Conservation (phyloP, 208 protist species). For the Wallacemonas sp. region DNA sequence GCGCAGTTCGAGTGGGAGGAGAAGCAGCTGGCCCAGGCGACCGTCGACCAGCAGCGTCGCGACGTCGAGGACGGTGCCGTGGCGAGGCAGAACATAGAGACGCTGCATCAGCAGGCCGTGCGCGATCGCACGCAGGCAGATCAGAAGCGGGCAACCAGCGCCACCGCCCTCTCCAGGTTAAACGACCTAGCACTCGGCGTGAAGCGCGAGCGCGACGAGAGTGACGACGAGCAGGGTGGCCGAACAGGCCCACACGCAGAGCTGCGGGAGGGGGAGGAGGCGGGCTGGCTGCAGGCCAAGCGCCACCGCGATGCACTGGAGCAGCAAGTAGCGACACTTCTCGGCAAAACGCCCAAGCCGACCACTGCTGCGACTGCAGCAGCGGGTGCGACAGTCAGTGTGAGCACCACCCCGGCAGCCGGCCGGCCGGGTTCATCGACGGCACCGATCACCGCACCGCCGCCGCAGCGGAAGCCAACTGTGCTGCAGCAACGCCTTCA, state of each 20-base stretch:
- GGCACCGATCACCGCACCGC: too few relatives aligned
- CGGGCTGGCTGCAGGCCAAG: constrained; percentile 3
- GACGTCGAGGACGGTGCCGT: constrained; percentile 11
- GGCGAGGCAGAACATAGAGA: constrained; percentile 15
- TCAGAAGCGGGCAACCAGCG: background rate
- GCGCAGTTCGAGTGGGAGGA: constrained; percentile 68
- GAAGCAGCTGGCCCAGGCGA: constrained; percentile 23
- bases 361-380: background rate
- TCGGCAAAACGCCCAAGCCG: background rate
- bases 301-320: constrained; percentile 7
- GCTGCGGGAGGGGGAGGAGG: background rate
- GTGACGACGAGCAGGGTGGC: too few relatives aligned
- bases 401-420: too few relatives aligned
- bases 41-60: constrained; percentile 22
- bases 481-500: constrained; percentile 38
- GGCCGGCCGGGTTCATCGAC: too few relatives aligned
- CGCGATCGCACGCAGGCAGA: background rate
- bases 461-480: constrained; percentile 7
- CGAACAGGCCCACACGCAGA: too few relatives aligned
- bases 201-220: constrained; percentile 22
- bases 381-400: background rate
- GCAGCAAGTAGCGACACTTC: background rate
- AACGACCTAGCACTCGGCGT: background rate
- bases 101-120: constrained; percentile 8
- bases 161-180: background rate